Percentiles rank a stretch among this genome's conserved stretches.
phyloP scores from a whole-genome alignment of 1,139 yeast species.

The Geotrichum restrictum region DNA sequence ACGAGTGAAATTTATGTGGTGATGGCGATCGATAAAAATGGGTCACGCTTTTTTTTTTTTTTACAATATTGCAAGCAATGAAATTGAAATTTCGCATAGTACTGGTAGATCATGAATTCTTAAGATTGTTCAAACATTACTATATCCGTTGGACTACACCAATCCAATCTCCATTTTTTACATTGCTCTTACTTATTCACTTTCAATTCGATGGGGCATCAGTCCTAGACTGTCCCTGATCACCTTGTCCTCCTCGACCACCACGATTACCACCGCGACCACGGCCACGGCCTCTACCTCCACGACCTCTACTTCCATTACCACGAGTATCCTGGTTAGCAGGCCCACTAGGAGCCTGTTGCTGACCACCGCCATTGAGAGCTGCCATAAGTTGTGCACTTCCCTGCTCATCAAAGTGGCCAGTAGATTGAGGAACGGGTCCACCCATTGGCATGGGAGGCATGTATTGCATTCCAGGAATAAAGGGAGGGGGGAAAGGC shows the following conservation, averaged over 20 bases:
- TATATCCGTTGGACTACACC: no score
- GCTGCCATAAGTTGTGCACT: slow-evolving; percentile 35
- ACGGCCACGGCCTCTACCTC: slow-evolving; percentile 10
- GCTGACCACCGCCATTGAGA: slow-evolving; percentile 25
- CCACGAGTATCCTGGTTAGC: slow-evolving; percentile 27
- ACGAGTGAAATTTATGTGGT: no score
- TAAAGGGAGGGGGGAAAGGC: slow-evolving; percentile 22
- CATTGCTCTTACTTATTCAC: no score
- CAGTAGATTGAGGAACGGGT: background rate
- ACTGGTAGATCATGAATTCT: no score
- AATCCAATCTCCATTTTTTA: no score
- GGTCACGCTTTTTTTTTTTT: no score
- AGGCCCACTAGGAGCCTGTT: slow-evolving; percentile 14
- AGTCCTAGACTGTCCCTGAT: background rate
- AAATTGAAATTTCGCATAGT: no score
- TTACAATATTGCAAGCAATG: no score
- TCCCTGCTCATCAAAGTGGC: slow-evolving; percentile 28
- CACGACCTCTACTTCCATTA: slow-evolving; percentile 28
- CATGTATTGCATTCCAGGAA: slow-evolving; percentile 20
- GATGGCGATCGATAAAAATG: no score
- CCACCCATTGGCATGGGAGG: slow-evolving; percentile 25
- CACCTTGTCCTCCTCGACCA: slow-evolving; percentile 19
- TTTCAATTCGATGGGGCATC: background rate
- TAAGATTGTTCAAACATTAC: no score
- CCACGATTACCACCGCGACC: slow-evolving; percentile 11